Conservation (phyloP, 2,329 filamentous ascomycete genomes). For the Penicillium sp. region DNA sequence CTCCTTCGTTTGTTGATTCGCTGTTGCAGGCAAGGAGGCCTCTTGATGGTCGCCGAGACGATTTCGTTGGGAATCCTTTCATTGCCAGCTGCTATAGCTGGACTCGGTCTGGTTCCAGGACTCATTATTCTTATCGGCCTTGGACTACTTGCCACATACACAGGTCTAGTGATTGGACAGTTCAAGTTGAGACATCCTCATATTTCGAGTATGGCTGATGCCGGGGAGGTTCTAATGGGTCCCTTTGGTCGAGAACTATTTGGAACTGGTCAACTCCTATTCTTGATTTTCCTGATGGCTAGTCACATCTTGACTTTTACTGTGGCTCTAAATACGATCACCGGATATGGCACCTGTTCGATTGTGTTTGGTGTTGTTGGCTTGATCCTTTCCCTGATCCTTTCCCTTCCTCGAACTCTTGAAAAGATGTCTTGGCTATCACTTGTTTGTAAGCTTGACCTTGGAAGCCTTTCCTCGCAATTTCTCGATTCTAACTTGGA, state of each 20-base stretch:
- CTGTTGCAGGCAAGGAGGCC: not conserved
- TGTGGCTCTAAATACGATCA: constrained; percentile 65
- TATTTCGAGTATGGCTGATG: constrained; percentile 65
- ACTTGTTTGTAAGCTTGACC: constrained; percentile 44
- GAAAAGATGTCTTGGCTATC: constrained; percentile 62
- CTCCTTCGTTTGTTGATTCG: not conserved
- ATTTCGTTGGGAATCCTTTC: constrained; percentile 58
- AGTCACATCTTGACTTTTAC: constrained; percentile 68
- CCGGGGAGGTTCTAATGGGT: constrained; percentile 62
- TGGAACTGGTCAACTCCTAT: constrained; percentile 60
- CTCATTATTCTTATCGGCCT: constrained; percentile 53
- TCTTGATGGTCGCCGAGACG: constrained; percentile 57
- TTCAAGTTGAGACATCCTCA: constrained; percentile 57
- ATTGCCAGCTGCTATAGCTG: constrained; percentile 54
- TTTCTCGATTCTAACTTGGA: not conserved
- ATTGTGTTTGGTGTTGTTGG: constrained; percentile 63
- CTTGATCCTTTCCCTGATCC: constrained; percentile 56
- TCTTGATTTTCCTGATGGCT: constrained; percentile 66
- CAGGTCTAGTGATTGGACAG: constrained; percentile 57
- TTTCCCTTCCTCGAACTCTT: constrained; percentile 61
- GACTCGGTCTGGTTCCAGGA: constrained; percentile 54
- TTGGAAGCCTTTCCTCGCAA: not conserved
- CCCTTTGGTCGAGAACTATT: constrained; percentile 60
- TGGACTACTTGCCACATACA: constrained; percentile 57
- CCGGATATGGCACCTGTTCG: constrained; percentile 60